Evolutionary conservation across 352 stramenopile species (phyloP).

Genomic region (Phytophthora agathidicida): DNA sequence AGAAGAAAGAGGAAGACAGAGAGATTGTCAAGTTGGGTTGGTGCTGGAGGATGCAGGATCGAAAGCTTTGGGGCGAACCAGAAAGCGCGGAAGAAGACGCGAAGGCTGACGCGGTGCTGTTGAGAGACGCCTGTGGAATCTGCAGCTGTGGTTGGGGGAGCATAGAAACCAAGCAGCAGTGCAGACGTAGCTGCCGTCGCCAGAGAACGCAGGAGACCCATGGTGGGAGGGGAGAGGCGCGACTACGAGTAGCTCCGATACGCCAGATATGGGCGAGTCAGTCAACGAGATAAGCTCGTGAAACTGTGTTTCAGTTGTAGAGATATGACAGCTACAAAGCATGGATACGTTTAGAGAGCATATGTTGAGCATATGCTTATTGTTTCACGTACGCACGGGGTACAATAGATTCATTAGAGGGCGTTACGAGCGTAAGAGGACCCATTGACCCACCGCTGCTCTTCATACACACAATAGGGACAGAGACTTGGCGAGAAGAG

Average conservation of each 20-base stretch:
- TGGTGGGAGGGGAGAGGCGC: slow-evolving; percentile 15
- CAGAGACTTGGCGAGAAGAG: too few species aligned
- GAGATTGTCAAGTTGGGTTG: slow-evolving; percentile 3
- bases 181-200: slow-evolving; percentile 23
- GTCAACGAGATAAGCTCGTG: neutral
- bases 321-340: too few species aligned
- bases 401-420: too few species aligned
- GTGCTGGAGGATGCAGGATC: neutral
- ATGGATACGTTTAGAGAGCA: too few species aligned
- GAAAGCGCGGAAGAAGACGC: slow-evolving; percentile 78
- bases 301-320: too few species aligned
- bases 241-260: slow-evolving; percentile 14
- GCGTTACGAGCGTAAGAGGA: too few species aligned
- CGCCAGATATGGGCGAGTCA: slow-evolving; percentile 7
- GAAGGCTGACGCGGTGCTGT: slow-evolving; percentile 59
- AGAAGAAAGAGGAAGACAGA: slow-evolving; percentile 1
- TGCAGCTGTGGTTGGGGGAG: slow-evolving; percentile 3
- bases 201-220: slow-evolving; percentile 28
- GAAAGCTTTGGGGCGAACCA: slow-evolving; percentile 48
- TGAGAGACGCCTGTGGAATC: slow-evolving; percentile 23
- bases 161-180: slow-evolving; percentile 27
- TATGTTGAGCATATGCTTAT: too few species aligned
- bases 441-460: too few species aligned
- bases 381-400: too few species aligned
- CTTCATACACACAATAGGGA: too few species aligned